Percentiles rank a stretch among this genome's conserved stretches.
phyloP scores from a whole-genome alignment of 1,284 basidiomycete species.

The Microbotryum intermedium region DNA sequence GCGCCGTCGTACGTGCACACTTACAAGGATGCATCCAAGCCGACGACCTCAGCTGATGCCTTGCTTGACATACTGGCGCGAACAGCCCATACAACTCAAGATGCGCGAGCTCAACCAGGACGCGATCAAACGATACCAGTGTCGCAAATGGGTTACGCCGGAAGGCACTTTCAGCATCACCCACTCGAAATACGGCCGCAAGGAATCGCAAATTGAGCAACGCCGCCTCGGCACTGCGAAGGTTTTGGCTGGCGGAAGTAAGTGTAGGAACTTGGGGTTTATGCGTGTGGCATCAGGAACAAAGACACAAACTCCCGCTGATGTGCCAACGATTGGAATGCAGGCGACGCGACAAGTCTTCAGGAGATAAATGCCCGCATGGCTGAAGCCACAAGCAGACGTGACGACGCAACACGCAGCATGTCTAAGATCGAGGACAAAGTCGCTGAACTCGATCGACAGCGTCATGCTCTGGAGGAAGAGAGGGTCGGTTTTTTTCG shows the following conservation, averaged over 20 bases:
- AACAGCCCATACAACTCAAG: conserved; percentile 13
- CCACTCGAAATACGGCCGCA: conserved; percentile 18
- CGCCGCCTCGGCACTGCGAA: conserved; percentile 4
- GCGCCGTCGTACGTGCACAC: conserved; percentile 8
- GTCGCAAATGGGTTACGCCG: neutral
- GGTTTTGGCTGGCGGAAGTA: conserved; percentile 13
- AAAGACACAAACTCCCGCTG: too few relatives aligned
- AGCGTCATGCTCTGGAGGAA: neutral
- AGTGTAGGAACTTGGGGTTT: neutral
- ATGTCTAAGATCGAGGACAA: neutral
- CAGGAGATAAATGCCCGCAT: neutral
- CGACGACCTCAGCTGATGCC: neutral
- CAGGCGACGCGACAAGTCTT: neutral
- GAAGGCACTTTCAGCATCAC: conserved; percentile 16
- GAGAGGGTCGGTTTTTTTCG: conserved; percentile 6
- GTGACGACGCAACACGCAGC: neutral
- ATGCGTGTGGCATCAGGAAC: too few relatives aligned
- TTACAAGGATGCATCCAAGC: neutral
- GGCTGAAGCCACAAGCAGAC: neutral
- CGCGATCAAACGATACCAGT: too few relatives aligned
- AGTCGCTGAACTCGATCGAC: neutral
- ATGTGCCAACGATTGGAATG: too few relatives aligned
- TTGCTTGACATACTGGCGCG: too few relatives aligned
- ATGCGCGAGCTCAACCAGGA: neutral
- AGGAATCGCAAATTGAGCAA: conserved; percentile 3